Conservation (phyloP, 2,329 filamentous ascomycete species). For the Pseudocercospora cruenta region DNA sequence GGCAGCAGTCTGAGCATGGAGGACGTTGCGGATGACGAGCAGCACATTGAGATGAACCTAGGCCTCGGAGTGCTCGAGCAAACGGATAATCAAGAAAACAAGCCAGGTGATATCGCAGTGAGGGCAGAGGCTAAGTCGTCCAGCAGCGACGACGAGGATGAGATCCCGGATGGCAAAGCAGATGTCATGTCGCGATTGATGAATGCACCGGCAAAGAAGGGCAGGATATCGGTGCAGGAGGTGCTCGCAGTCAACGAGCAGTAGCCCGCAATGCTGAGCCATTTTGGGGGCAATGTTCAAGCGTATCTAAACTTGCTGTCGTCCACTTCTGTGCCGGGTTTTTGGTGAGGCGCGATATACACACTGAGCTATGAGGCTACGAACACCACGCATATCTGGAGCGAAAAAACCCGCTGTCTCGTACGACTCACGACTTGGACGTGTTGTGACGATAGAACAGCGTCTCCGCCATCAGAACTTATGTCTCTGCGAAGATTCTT, state of each 20-base stretch:
- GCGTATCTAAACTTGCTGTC: background rate
- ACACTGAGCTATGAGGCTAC: background rate
- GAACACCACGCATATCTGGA: background rate
- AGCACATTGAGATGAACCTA: conserved; percentile 43
- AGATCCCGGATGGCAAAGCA: background rate
- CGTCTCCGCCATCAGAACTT: background rate
- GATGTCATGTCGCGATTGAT: conserved; percentile 5
- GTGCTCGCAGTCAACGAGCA: background rate
- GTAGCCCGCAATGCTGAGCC: background rate
- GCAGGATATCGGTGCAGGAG: conserved; percentile 2
- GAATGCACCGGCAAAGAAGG: background rate
- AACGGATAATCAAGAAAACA: conserved; percentile 14
- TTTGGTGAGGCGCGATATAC: background rate
- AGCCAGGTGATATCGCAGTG: background rate
- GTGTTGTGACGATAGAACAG: no score
- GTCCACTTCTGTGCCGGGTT: background rate
- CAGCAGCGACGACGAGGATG: background rate
- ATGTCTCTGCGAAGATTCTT: background rate
- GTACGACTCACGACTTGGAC: background rate
- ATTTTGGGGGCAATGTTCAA: background rate
- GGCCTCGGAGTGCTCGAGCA: conserved; percentile 42
- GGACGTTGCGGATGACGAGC: conserved; percentile 37
- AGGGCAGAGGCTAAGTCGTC: background rate
- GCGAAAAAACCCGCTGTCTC: background rate
- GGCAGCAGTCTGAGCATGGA: conserved; percentile 36